Evolutionary conservation across 169 alveolate genomes (phyloP).

Genomic region (Plasmodium inui): DNA sequence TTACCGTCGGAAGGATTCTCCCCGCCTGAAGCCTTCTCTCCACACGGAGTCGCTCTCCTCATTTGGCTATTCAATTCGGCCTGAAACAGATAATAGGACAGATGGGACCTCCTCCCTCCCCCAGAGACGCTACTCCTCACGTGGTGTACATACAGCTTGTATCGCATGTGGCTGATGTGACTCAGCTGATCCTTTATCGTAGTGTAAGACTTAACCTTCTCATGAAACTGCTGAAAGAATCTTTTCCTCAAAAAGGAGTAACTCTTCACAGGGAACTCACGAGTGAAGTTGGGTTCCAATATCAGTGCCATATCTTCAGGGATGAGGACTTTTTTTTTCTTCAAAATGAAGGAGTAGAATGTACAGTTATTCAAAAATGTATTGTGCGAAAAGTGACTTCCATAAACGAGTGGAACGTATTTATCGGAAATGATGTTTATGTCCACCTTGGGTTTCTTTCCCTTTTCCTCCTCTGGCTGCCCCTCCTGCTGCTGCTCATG

Average conservation of each 20-base stretch:
- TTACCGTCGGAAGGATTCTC: neutral
- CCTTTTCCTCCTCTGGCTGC: neutral
- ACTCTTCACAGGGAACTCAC: conserved; percentile 14
- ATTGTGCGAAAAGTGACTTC: conserved; percentile 33
- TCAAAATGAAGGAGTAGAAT: conserved; percentile 34
- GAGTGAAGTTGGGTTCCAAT: conserved; percentile 4
- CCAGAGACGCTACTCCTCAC: neutral
- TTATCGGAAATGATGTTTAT: neutral
- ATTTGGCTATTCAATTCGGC: conserved; percentile 1
- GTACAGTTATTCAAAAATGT: conserved; percentile 21
- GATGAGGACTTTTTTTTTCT: conserved; percentile 8
- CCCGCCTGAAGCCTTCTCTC: neutral
- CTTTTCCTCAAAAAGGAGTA: conserved; percentile 12
- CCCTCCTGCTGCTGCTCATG: neutral
- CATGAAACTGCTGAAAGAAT: conserved; percentile 8
- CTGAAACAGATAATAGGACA: conserved; percentile 41
- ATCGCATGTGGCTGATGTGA: conserved; percentile 29
- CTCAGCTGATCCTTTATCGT: conserved; percentile 31
- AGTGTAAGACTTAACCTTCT: neutral
- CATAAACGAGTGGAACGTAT: conserved; percentile 34
- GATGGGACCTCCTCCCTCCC: neutral
- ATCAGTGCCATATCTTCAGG: conserved; percentile 46
- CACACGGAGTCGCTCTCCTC: neutral
- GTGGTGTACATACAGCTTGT: conserved; percentile 15
- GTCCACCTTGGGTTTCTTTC: neutral